Evolutionary conservation across 2,329 filamentous ascomycete species (phyloP).

Genomic region (Neurospora crassa): DNA sequence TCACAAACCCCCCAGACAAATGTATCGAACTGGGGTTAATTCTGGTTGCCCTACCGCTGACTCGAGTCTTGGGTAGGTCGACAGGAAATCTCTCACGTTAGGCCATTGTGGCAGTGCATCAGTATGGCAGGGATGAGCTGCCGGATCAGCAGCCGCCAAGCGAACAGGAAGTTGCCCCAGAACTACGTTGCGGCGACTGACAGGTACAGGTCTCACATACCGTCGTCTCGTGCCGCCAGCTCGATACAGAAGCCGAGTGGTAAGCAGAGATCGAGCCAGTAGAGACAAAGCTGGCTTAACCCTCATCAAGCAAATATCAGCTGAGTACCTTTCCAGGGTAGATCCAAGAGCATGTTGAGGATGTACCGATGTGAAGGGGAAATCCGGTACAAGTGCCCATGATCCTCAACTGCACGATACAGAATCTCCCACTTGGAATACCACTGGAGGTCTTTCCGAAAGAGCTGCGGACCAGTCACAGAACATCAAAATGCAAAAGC

Average conservation of each 20-base stretch:
- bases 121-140: not conserved
- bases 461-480: not conserved
- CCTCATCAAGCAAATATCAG: not conserved
- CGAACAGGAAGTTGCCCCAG: not conserved
- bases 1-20: not conserved
- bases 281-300: not conserved
- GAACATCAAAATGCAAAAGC: not conserved
- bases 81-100: not conserved
- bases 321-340: not conserved
- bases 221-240: not conserved
- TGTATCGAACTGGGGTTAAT: not conserved
- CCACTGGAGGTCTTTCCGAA: not conserved
- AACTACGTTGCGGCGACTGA: not conserved
- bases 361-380: not conserved
- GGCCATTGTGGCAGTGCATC: not conserved
- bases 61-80: not conserved
- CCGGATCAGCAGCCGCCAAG: not conserved
- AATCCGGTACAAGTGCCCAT: not conserved
- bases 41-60: not conserved
- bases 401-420: not conserved
- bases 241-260: not conserved
- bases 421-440: not conserved
- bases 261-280: not conserved
- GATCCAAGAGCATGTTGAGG: not conserved
- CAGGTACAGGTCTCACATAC: not conserved